Evolutionary conservation across 2,329 filamentous ascomycete genomes (phyloP), one percentile per base, ranked within the genome.

Genomic region (Niveomyces coronatus): DNA sequence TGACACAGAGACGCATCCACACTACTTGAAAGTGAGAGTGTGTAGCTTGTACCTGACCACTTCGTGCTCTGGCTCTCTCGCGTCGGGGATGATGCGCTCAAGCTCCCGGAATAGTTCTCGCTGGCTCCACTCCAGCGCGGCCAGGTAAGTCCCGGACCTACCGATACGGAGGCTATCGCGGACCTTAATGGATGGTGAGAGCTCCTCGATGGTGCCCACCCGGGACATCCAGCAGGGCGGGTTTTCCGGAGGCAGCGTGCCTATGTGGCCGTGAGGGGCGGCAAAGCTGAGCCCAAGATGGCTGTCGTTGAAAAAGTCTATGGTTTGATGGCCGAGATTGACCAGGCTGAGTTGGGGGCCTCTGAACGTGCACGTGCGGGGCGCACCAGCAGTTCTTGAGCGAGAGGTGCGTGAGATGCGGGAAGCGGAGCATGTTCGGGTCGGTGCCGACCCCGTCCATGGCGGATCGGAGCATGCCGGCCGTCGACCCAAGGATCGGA

Each of bases 341-440:
- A 29, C 13, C n/a, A 39, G 17, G 4, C n/a, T 9, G n/a, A n/a
- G n/a, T n/a, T n/a, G n/a, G n/a, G n/a, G n/a, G n/a, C n/a, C n/a
- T n/a, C n/a, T 65, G 59, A 22, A 68, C 50, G 22, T 84, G 62
- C 2, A 76, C 63, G 28, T 69, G 61, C 0, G 80, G 79, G 3
- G 70, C 70, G 10, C 76, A 61, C 78, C 79, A 85, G 56, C 79
- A 83, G 48, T 85, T 85, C 47, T 74, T 74, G 8, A 85, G 59
- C 0, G 70, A 77, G 3, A 85, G 54, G 35, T 74, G 62, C 43
- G 73, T 62, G 17, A 84, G 54, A 47, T 72, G 55, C 3, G 71
- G 72, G 31, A 85, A 65, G 1, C 54, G 53, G n/a, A 79, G 51
- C 5, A 77, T 41, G 19, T 58, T 52, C 1, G 8, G 2, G 23